Evolutionary conservation across 2,329 filamentous ascomycete genomes (phyloP).

Genomic region (Tolypocladium inflatum): DNA sequence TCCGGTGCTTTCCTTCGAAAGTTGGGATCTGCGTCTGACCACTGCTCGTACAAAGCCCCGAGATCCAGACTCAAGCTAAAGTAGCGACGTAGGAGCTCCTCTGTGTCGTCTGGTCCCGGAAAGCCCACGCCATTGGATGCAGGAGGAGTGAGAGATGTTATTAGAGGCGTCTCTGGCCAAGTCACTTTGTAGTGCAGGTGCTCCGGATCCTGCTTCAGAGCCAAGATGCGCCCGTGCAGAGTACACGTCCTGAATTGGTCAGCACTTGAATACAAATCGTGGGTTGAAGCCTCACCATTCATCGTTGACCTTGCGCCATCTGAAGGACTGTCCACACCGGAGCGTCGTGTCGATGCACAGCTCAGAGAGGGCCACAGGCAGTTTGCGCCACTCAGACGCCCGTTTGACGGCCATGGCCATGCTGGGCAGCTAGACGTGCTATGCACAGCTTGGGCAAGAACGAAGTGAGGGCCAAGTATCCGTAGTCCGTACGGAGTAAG

Average conservation of each 20-base stretch:
- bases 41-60: slow-evolving; percentile 68
- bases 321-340: slow-evolving; percentile 91
- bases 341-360: slow-evolving; percentile 91
- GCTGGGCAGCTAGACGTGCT: background rate
- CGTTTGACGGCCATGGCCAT: slow-evolving; percentile 29
- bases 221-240: slow-evolving; percentile 75
- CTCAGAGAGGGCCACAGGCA: slow-evolving; percentile 74
- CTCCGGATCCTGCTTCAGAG: slow-evolving; percentile 70
- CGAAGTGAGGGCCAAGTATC: too few species aligned
- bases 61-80: slow-evolving; percentile 79
- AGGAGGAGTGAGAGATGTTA: slow-evolving; percentile 6
- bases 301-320: slow-evolving; percentile 79
- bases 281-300: slow-evolving; percentile 55
- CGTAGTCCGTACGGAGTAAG: too few species aligned
- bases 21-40: slow-evolving; percentile 77
- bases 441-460: background rate
- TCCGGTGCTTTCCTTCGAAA: slow-evolving; percentile 79
- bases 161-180: slow-evolving; percentile 32
- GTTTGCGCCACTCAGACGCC: slow-evolving; percentile 73
- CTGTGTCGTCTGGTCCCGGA: slow-evolving; percentile 53
- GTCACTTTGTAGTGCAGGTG: slow-evolving; percentile 73
- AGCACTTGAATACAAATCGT: background rate
- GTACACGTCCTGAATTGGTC: slow-evolving; percentile 57
- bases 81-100: slow-evolving; percentile 69
- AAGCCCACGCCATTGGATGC: background rate